These are phyloP conservation scores for Phytophthora aleatoria DNA, from an alignment of 352 stramenopile species.

Conservation along the genomic window DNA sequence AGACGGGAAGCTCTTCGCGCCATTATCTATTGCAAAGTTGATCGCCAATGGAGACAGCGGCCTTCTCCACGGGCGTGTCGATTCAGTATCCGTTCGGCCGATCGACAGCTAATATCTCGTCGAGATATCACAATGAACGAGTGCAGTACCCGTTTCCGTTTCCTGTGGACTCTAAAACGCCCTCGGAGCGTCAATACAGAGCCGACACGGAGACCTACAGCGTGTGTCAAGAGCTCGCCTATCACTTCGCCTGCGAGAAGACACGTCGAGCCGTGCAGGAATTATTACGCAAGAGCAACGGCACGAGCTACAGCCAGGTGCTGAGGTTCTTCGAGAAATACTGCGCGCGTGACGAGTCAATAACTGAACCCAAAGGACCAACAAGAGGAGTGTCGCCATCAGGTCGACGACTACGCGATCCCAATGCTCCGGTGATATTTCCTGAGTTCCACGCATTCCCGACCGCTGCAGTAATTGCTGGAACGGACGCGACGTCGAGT, in stretches of 20 bases:
- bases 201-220: slow-evolving; percentile 46
- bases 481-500: slow-evolving; percentile 73
- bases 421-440: slow-evolving; percentile 39
- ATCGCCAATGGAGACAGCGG: slow-evolving; percentile 42
- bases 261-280: slow-evolving; percentile 55
- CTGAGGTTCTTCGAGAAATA: slow-evolving; percentile 66
- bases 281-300: slow-evolving; percentile 68
- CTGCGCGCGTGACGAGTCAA: slow-evolving; percentile 24
- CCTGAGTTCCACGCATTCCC: slow-evolving; percentile 57
- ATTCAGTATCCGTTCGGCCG: slow-evolving; percentile 43
- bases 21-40: slow-evolving; percentile 3
- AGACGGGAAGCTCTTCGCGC: slow-evolving; percentile 15
- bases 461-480: slow-evolving; percentile 67
- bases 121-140: not conserved
- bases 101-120: not conserved
- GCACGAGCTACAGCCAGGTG: slow-evolving; percentile 69
- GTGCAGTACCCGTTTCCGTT: slow-evolving; percentile 30
- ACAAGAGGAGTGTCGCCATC: not conserved
- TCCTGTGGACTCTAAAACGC: slow-evolving; percentile 10
- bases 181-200: slow-evolving; percentile 9
- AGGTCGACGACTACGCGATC: slow-evolving; percentile 18
- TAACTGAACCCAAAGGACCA: slow-evolving; percentile 1
- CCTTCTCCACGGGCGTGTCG: slow-evolving; percentile 62
- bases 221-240: slow-evolving; percentile 66
- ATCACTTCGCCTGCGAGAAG: slow-evolving; percentile 66